Evolutionary conservation across 1,284 basidiomycete genomes (phyloP), one percentile per base, ranked within the genome.

Genomic region (Taiwanofungus camphoratus): DNA sequence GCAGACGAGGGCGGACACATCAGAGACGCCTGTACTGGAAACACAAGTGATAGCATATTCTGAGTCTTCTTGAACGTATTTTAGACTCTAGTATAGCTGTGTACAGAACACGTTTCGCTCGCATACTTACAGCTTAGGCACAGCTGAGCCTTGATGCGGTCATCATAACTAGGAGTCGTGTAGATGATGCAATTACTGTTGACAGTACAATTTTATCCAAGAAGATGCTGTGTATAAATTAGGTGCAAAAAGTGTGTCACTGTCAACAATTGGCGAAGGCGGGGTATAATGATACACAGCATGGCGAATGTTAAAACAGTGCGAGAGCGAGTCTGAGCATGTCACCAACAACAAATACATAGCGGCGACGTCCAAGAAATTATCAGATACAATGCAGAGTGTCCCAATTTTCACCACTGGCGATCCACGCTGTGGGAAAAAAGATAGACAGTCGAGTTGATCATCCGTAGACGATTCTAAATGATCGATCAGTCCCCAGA

Each of bases 401-500:
- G 31, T 21, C 27, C 32, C n/a, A n/a, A n/a, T n/a, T n/a, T n/a
- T n/a, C n/a, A n/a, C n/a, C n/a, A n/a, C n/a, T n/a, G 47, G 45
- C 50, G 54, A 42, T 52, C 41, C 24, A 53, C 47, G 51, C 30
- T 47, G 29, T 19, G 37, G 32, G 34, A 29, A 20, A 41, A 36
- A 33, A 8, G 18, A 3, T 7, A n/a, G 27, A 29, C 20, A 22
- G 39, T 26, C 21, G 18, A 18, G 30, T n/a, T 18, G 44, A 44
- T 66, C 52, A 67, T 48, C 65, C 66, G 54, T 67, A 68, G 48
- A 65, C 59, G 39, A 67, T 62, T 36, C 66, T 68, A 51, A 19
- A 42, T 34, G 22, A 7, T 34, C 21, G 5, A 24, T 15, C 18
- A 34, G 22, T 24, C 26, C 27, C 38, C 53, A 29, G 53, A 47